phyloP scores from a whole-genome alignment of 2,329 filamentous ascomycete genomes.

The Bipolaris gigantea region DNA sequence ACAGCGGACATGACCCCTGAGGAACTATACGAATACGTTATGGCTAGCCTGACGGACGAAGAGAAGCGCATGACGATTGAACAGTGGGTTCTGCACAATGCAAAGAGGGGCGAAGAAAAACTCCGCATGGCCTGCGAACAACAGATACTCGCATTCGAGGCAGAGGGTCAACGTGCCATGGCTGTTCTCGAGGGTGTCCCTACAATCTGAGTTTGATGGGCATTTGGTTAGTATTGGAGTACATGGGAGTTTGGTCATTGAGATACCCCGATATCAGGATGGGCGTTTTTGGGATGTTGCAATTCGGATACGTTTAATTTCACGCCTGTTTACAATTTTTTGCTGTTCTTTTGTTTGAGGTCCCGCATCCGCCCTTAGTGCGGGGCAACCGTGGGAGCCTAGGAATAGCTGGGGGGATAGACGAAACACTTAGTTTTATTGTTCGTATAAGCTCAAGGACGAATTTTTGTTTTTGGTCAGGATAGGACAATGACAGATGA shows the following conservation, averaged over 20 bases:
- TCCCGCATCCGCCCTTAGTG: constrained; percentile 14
- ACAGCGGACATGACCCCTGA: constrained; percentile 23
- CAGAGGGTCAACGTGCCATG: constrained; percentile 78
- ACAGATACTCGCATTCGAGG: constrained; percentile 81
- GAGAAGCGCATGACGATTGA: constrained; percentile 93
- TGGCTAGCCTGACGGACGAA: constrained; percentile 66
- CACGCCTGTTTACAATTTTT: constrained; percentile 5
- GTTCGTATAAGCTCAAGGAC: not conserved
- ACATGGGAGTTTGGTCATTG: constrained; percentile 20
- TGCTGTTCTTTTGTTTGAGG: not conserved
- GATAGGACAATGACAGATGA: constrained; percentile 7
- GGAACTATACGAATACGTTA: constrained; percentile 54
- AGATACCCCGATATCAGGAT: constrained; percentile 25
- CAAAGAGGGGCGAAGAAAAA: constrained; percentile 75
- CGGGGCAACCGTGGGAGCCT: constrained; percentile 21
- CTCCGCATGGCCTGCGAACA: constrained; percentile 80
- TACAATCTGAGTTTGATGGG: constrained; percentile 13
- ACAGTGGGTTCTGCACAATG: constrained; percentile 86
- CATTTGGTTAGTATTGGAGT: constrained; percentile 7
- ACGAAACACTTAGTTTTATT: not conserved
- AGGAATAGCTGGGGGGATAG: constrained; percentile 13
- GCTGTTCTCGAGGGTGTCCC: constrained; percentile 65
- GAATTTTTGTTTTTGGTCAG: constrained; percentile 1
- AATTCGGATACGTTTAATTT: not conserved
- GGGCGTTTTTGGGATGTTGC: constrained; percentile 1